phyloP scores from a whole-genome alignment of 805 yeast species.

The Candida caryicola region DNA sequence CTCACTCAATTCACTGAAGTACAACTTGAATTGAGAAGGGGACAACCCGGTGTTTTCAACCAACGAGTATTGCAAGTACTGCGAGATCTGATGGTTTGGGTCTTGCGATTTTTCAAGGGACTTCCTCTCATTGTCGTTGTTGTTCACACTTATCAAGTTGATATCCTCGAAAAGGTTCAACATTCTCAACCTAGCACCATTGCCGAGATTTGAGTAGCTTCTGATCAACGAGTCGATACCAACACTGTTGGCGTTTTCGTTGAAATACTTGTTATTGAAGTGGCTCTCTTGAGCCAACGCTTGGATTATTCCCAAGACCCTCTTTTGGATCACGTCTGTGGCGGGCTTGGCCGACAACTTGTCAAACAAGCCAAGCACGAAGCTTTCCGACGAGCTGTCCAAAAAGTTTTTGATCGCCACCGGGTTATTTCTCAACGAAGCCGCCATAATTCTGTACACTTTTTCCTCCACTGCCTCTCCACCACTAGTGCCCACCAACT shows the following conservation, averaged over 20 bases:
- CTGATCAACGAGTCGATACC: constrained; percentile 26
- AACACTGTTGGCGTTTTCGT: constrained; percentile 9
- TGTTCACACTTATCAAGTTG: constrained; percentile 15
- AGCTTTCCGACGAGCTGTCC: constrained; percentile 15
- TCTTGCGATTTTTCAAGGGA: constrained; percentile 15
- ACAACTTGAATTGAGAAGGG: constrained; percentile 6
- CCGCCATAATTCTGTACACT: constrained; percentile 58
- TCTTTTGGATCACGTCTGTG: constrained; percentile 40
- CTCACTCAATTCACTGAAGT: constrained; percentile 24
- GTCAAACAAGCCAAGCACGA: constrained; percentile 19
- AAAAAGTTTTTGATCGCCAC: constrained; percentile 48
- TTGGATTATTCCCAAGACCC: constrained; percentile 52
- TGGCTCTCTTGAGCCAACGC: constrained; percentile 37
- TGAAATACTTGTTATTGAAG: constrained; percentile 32
- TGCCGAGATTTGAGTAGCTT: constrained; percentile 26
- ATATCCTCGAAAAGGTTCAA: constrained; percentile 49
- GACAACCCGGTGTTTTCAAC: constrained; percentile 14
- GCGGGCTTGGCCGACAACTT: constrained; percentile 14
- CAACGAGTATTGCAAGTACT: constrained; percentile 34
- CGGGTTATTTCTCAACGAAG: constrained; percentile 72
- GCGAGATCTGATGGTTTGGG: constrained; percentile 33
- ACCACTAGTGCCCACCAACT: constrained; percentile 13
- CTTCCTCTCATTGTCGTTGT: constrained; percentile 14
- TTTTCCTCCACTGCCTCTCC: constrained; percentile 43
- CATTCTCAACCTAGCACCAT: constrained; percentile 35